Evolutionary conservation across 1,284 basidiomycete genomes (phyloP).

Genomic region (Tylopilus sp.): DNA sequence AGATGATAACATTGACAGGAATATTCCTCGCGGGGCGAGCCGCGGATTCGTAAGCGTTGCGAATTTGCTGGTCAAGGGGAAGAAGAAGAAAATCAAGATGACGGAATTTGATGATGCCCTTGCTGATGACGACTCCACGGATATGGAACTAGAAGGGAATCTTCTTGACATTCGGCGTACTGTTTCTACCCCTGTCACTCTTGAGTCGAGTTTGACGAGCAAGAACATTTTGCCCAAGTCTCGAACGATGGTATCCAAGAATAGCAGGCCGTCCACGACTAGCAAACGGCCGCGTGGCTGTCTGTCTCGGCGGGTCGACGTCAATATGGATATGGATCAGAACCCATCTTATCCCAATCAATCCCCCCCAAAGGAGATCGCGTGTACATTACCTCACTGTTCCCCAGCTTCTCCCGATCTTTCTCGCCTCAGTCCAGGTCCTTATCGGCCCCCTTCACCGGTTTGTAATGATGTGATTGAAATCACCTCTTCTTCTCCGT

Average conservation of each 20-base stretch:
- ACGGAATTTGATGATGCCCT: slow-evolving; percentile 37
- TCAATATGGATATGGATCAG: slow-evolving; percentile 54
- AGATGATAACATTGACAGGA: slow-evolving; percentile 61
- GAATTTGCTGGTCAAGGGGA: slow-evolving; percentile 49
- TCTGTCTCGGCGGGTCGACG: slow-evolving; percentile 43
- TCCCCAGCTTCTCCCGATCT: slow-evolving; percentile 23
- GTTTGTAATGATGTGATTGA: slow-evolving; percentile 32
- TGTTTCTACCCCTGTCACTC: slow-evolving; percentile 43
- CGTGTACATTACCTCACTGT: slow-evolving; percentile 3
- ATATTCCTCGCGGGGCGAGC: slow-evolving; percentile 64
- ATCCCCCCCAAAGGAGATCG: slow-evolving; percentile 2
- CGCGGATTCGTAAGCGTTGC: slow-evolving; percentile 64
- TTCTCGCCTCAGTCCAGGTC: slow-evolving; percentile 15
- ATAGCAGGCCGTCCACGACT: slow-evolving; percentile 32
- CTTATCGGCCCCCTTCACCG: slow-evolving; percentile 18
- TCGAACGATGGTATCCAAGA: slow-evolving; percentile 27
- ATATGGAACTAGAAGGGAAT: slow-evolving; percentile 58
- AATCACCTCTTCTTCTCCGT: slow-evolving; percentile 30
- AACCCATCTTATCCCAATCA: slow-evolving; percentile 16
- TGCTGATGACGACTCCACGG: slow-evolving; percentile 60
- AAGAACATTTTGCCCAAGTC: slow-evolving; percentile 41
- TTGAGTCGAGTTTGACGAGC: slow-evolving; percentile 29
- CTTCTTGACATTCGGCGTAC: slow-evolving; percentile 48
- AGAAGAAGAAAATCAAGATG: slow-evolving; percentile 46
- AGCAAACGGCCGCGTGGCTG: slow-evolving; percentile 40